A percentile compares a stretch with the other conserved stretches of the same genome.
These are phyloP conservation scores for Pythium grandisporangium DNA, from an alignment of 352 stramenopile species.

Conservation along the genomic window DNA sequence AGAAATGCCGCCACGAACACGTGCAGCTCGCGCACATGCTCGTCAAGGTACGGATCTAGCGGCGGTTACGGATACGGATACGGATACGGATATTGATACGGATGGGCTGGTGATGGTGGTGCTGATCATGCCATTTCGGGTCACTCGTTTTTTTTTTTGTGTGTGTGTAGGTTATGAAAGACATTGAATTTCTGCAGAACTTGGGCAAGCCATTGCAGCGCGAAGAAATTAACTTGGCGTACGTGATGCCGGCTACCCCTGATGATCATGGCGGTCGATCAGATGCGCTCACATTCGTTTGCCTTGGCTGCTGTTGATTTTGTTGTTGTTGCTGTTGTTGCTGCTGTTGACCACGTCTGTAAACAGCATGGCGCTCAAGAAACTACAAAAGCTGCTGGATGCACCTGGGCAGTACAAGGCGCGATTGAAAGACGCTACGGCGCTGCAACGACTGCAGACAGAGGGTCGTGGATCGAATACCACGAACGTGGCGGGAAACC, in stretches of 20 bases:
- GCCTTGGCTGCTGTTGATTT: not conserved
- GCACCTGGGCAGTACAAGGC: constrained; percentile 84
- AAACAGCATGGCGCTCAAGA: constrained; percentile 68
- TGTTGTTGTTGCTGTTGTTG: not conserved
- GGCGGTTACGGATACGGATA: not conserved
- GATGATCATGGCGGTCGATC: not conserved
- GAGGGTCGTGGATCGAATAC: constrained; percentile 24
- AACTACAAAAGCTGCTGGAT: constrained; percentile 71
- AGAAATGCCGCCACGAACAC: constrained; percentile 79
- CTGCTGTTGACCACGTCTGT: not conserved
- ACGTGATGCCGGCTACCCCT: constrained; percentile 15
- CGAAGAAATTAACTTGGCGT: constrained; percentile 73
- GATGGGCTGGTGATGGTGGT: not conserved
- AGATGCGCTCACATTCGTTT: not conserved
- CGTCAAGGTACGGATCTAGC: constrained; percentile 49
- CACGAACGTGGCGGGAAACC: constrained; percentile 27
- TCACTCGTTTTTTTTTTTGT: not conserved
- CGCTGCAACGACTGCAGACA: constrained; percentile 64
- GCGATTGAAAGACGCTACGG: constrained; percentile 67
- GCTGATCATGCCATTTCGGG: too few species aligned
- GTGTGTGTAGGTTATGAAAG: constrained; percentile 59
- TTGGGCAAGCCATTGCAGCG: constrained; percentile 76
- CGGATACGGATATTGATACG: not conserved
- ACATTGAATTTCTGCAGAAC: constrained; percentile 83
- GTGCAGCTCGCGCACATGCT: constrained; percentile 77